Base-by-base conservation (phyloP, 805 yeast genomes). In the Jamesozyma gamospora region DNA sequence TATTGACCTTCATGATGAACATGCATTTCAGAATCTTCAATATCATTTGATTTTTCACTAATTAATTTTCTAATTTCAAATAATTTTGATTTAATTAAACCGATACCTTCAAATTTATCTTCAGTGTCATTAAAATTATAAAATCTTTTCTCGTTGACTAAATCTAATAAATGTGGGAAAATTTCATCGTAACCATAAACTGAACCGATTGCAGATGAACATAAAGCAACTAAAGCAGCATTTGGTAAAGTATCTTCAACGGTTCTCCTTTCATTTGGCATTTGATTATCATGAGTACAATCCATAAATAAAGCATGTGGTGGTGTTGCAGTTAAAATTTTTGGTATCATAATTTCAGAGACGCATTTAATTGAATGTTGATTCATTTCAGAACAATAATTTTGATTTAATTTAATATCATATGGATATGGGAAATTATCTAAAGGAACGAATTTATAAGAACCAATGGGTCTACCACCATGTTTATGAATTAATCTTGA, bases 291-390 rank as follows among this genome's bases (percentile, higher is more conserved):
- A 59, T 90, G 98, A 2, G 97, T 88, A 54, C 96, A 90, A 56
- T 92, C 97, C 96, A 92, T 90, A 51, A 90, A 82, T 50, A 92
- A 67, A 0, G 97, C 96, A 63, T 87, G 96, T 4, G 95, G 94
- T n/a, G 79, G 76, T 33, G 79, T 74, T 4, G 80, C 69, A 1
- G 77, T 68, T 35, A 90, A 67, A 9, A 75, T 67, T 47, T 70
- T 71, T 2, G 94, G 90, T 36, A 83, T 70, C 43, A 76, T 77
- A 44, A 82, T 64, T 55, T 82, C 87, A 5, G 87, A 75, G 18
- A 65, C 67, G 27, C 69, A 43, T 26, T 48, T 47, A 17, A 44
- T 35, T 3, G 56, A 50, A 24, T 44, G 36, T 16, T 54, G 49
- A 8, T 37, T 38, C 28, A 34, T 37, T 31, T 31, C 41, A 26